A percentile compares a stretch with the other conserved stretches of the same genome.
Evolutionary conservation across 495 filamentous ascomycete genomes (phyloP).

Genomic region (Neurospora sp.): DNA sequence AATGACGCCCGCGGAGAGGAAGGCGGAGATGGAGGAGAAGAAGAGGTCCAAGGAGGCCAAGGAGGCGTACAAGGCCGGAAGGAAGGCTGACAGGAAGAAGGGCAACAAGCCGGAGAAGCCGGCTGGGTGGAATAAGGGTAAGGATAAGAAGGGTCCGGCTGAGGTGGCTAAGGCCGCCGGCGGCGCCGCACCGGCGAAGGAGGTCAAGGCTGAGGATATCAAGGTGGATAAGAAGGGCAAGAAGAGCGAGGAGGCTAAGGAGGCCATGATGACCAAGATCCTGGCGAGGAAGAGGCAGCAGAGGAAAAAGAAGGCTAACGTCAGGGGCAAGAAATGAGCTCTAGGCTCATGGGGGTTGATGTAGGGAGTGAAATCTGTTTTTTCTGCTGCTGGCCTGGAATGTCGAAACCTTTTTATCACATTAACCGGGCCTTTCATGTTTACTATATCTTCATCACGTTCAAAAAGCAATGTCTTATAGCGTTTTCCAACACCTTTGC

Average conservation of each 20-base stretch:
- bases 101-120: slow-evolving; percentile 37
- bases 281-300: slow-evolving; percentile 37
- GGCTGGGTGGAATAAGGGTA: slow-evolving; percentile 34
- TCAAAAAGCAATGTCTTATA: not conserved
- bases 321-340: slow-evolving; percentile 16
- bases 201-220: slow-evolving; percentile 1
- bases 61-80: slow-evolving; percentile 10
- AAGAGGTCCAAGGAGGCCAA: slow-evolving; percentile 3
- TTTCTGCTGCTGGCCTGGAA: not conserved
- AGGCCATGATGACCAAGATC: slow-evolving; percentile 35
- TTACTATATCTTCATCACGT: not conserved
- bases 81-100: slow-evolving; percentile 23
- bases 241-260: slow-evolving; percentile 22
- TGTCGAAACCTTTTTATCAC: not conserved
- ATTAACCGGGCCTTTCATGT: not conserved
- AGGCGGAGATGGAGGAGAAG: slow-evolving; percentile 34
- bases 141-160: slow-evolving; percentile 35
- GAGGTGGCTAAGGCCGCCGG: not conserved
- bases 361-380: not conserved
- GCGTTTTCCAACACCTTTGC: not conserved
- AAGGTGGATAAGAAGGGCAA: slow-evolving; percentile 11
- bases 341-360: not conserved
- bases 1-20: slow-evolving; percentile 50
- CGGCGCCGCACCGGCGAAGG: not conserved
- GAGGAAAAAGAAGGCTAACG: slow-evolving; percentile 39